Percentiles rank a stretch among this genome's conserved stretches.
Conservation (phyloP, 306 rosid species). For the Cercis canadensis region DNA sequence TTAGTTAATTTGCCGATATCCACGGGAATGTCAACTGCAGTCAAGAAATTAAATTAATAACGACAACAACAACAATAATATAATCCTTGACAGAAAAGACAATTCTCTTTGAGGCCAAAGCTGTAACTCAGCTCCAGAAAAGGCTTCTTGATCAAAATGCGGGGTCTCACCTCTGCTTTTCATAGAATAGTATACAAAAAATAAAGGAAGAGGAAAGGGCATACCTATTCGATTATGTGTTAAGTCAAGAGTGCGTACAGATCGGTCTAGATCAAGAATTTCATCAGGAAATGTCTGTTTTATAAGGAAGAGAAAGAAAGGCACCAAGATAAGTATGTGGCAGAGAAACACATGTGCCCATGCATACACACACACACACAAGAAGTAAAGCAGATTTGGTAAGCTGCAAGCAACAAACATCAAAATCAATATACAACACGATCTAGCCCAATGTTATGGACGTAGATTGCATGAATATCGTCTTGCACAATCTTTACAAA, state of each 20-base stretch:
- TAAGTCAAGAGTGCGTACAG: slow-evolving; percentile 88
- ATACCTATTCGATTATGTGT: slow-evolving; percentile 83
- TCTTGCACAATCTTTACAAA: not conserved
- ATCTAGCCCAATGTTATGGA: not conserved
- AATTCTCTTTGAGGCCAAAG: slow-evolving; percentile 24
- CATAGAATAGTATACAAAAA: slow-evolving; percentile 1
- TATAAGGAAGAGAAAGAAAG: slow-evolving; percentile 9
- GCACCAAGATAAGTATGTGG: slow-evolving; percentile 20
- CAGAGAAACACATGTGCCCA: not conserved
- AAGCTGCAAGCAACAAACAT: not conserved
- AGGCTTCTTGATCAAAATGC: slow-evolving; percentile 33
- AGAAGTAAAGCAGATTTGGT: not conserved
- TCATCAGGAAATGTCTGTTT: slow-evolving; percentile 83
- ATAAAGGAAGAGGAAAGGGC: slow-evolving; percentile 20
- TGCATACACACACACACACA: not conserved
- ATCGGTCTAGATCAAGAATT: slow-evolving; percentile 74
- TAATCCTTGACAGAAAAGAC: slow-evolving; percentile 11
- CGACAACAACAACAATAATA: not conserved
- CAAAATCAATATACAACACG: not conserved
- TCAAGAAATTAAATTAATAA: slow-evolving; percentile 24
- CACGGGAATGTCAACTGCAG: slow-evolving; percentile 84
- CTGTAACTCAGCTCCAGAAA: slow-evolving; percentile 1
- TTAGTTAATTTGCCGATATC: slow-evolving; percentile 76
- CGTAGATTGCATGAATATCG: not conserved
- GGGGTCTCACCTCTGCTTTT: not conserved